Base-by-base conservation (phyloP, 1,139 yeast species). In the Suhomyces yuchorum region DNA sequence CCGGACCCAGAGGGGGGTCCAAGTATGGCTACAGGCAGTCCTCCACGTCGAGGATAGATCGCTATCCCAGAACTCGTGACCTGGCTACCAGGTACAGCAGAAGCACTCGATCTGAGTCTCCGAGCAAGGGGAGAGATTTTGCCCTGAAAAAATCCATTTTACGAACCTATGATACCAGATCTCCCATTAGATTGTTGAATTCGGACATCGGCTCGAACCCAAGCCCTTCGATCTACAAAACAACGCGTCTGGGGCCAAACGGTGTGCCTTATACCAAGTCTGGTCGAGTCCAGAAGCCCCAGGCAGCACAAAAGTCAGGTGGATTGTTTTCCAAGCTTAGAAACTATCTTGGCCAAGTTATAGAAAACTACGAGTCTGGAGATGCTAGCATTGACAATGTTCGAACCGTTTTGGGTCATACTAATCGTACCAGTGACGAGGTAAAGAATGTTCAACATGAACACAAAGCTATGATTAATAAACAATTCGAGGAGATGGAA, bases 311-410 rank as follows among this genome's bases (percentile, higher is more conserved):
- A 30, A 30, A 30, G 6, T n/a, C 9, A 22, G 37, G 24, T 9
- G 51, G 51, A 8, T 30, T 53, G 24, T 50, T 53, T 23, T 33
- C 48, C 11, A 35, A 51, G 23, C 40, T 55, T 15, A 32, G 50
- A 34, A 47, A 42, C 14, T 47, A 52, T 28, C 51, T 55, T 28
- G 51, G 52, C 6, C 48, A 37, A 7, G 47, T 44, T 22, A 43
- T 51, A 23, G 53, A 50, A 7, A 44, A 43, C 8, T 42, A 47
- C 34, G 56, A 53, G 23, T 35, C 43, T 3, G 52, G 53, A 17
- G 50, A 47, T 17, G 42, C 41, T 8, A 53, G 49, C 36, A 53
- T 50, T 8, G 48, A 53, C 8, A 45, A 37, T 19, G 43, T 47
- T 19, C 35, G 43, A 19, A 40, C 32, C 11, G 17, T 47, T 17